Evolutionary conservation across 805 yeast genomes (phyloP), one percentile per base, ranked within the genome.

Genomic region (Nadsonia fulvescens): DNA sequence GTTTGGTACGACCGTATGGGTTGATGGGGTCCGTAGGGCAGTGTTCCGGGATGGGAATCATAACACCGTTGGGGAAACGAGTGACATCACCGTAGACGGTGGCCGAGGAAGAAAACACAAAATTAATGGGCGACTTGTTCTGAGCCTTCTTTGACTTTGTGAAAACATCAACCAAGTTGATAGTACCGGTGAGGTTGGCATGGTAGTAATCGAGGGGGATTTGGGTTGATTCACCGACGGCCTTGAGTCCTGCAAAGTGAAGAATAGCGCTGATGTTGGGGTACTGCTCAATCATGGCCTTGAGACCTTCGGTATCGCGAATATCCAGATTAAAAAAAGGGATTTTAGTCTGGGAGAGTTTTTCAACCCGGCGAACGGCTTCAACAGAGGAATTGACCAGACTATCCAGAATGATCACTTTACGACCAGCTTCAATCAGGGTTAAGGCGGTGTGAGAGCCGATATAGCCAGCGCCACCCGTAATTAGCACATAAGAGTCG

Each of bases 401-500:
- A 45, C 71, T 72, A 47, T 78, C 92, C 12, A 71, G 66, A 23
- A 77, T 62, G n/a, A 77, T 69, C 16, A 75, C 79, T 14, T 70
- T 61, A 40, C 69, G 62, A 14, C 78, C 79, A 27, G 63, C 57
- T 32, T 63, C 59, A 6, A 30, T 17, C 30, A 18, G 19, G 11
- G 18, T 12, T 8, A 38, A 24, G 8, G 46, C 77, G 2, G 86
- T 72, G 44, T 77, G 89, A 6, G 86, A 72, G 14, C 89, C 91
- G 41, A 78, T 75, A 50, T 77, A 77, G 12, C 92, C 89, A 14
- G 86, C 78, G 24, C 91, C 91, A 23, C 91, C 91, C 12, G 89
- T 75, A 15, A 77, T 82, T 28, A 75, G 54, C 23, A 72, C 66
- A 44, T 55, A n/a, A n/a, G n/a, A n/a, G n/a, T n/a, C n/a, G n/a